phyloP scores from a whole-genome alignment of 2,329 filamentous ascomycete species.

The Scedosporium boydii region DNA sequence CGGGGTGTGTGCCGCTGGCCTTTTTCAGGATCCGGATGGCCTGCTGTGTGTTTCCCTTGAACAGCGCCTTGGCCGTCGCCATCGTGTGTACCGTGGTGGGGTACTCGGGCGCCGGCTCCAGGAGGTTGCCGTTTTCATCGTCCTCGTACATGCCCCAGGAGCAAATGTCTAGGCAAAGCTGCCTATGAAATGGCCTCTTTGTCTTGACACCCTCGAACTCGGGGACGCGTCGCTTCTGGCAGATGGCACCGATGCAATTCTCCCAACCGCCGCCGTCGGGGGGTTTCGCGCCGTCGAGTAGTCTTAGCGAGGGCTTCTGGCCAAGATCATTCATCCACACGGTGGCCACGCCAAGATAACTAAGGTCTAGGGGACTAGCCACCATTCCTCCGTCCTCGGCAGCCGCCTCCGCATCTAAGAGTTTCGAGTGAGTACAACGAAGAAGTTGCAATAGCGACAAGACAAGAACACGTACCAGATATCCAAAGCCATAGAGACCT shows the following conservation, averaged over 20 bases:
- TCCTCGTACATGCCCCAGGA: constrained; percentile 48
- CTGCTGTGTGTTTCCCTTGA: constrained; percentile 58
- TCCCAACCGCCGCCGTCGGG: constrained; percentile 49
- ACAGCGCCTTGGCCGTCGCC: constrained; percentile 66
- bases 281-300: constrained; percentile 32
- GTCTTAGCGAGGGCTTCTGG: constrained; percentile 34
- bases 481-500: constrained; percentile 72
- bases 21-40: constrained; percentile 62
- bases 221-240: constrained; percentile 51
- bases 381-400: constrained; percentile 63
- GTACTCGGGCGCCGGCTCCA: constrained; percentile 32
- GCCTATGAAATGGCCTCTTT: constrained; percentile 58
- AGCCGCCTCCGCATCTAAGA: constrained; percentile 50
- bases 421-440: background rate
- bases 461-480: constrained; percentile 38
- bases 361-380: constrained; percentile 57
- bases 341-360: constrained; percentile 63
- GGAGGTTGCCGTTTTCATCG: constrained; percentile 34
- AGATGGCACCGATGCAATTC: constrained; percentile 52
- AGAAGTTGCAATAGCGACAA: background rate
- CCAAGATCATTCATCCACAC: constrained; percentile 65
- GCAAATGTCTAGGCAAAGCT: constrained; percentile 67
- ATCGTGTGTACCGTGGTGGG: constrained; percentile 56
- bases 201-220: constrained; percentile 56
- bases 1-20: constrained; percentile 51